A percentile compares a stretch with the other conserved stretches of the same genome.
phyloP scores from a whole-genome alignment of 2,329 filamentous ascomycete genomes.

The Elsinoe perseae region DNA sequence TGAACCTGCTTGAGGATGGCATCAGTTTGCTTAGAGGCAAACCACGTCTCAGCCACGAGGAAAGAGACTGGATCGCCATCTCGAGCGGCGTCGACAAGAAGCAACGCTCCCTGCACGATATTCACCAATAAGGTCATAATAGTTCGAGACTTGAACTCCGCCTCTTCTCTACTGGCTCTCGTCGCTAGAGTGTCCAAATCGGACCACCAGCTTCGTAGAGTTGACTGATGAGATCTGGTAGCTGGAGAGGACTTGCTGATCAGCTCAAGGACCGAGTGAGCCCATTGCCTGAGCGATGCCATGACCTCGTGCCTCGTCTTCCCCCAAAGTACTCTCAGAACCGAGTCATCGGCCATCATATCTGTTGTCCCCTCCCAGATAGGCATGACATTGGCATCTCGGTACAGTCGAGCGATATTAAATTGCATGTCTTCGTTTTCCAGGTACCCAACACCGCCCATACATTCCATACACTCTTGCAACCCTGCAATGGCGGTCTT shows the following conservation, averaged over 20 bases:
- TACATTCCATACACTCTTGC: slow-evolving; percentile 53
- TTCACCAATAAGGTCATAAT: neutral
- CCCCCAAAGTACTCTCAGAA: slow-evolving; percentile 20
- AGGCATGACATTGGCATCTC: slow-evolving; percentile 55
- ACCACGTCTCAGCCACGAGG: neutral
- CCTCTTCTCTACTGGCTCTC: neutral
- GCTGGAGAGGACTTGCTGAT: neutral
- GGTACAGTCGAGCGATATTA: slow-evolving; percentile 58
- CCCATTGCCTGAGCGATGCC: slow-evolving; percentile 11
- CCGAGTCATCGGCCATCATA: slow-evolving; percentile 52
- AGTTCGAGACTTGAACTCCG: slow-evolving; percentile 12
- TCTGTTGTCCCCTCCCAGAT: slow-evolving; percentile 71
- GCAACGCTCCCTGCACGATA: slow-evolving; percentile 13
- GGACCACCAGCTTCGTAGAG: slow-evolving; percentile 7
- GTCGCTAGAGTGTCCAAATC: neutral
- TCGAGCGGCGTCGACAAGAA: slow-evolving; percentile 14
- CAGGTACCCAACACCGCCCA: slow-evolving; percentile 61
- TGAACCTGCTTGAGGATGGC: neutral
- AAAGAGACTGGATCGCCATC: slow-evolving; percentile 12
- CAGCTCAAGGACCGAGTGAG: neutral
- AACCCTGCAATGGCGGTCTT: slow-evolving; percentile 45
- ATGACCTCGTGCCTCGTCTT: slow-evolving; percentile 15
- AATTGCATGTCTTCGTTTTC: slow-evolving; percentile 54
- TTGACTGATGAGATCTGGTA: neutral
- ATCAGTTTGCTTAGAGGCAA: neutral